Conservation (phyloP, 2,329 filamentous ascomycete genomes). For the Colletotrichum liriopes region DNA sequence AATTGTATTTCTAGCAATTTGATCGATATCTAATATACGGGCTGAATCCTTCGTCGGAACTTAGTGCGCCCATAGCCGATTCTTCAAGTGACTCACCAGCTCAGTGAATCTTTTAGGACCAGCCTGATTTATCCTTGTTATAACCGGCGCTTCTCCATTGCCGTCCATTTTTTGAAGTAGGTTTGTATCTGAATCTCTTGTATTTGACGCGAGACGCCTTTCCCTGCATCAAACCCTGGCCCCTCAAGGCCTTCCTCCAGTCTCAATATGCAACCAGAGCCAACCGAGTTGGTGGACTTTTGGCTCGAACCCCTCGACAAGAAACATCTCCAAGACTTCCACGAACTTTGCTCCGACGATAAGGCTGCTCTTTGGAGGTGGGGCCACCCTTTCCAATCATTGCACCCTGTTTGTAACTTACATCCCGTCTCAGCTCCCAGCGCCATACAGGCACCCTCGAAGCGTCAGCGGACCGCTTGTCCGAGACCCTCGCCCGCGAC, state of each 20-base stretch:
- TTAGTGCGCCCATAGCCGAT: not conserved
- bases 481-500: not conserved
- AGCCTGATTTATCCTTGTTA: not conserved
- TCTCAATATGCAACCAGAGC: not conserved
- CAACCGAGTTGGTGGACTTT: not conserved
- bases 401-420: not conserved
- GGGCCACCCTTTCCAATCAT: not conserved
- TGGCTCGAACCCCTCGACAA: slow-evolving; percentile 24
- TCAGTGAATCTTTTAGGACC: not conserved
- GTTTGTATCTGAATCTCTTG: not conserved
- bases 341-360: slow-evolving; percentile 18
- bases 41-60: not conserved
- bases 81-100: not conserved
- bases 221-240: not conserved
- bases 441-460: slow-evolving; percentile 3
- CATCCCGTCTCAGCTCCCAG: not conserved
- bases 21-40: too few species aligned
- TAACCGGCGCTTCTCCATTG: not conserved
- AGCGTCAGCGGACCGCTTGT: not conserved
- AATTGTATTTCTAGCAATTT: too few species aligned
- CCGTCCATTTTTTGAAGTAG: not conserved
- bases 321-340: slow-evolving; percentile 18
- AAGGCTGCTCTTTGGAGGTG: slow-evolving; percentile 26
- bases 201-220: not conserved
- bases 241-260: not conserved